phyloP scores from a whole-genome alignment of 495 filamentous ascomycete genomes.

The Penicillium roqueforti region DNA sequence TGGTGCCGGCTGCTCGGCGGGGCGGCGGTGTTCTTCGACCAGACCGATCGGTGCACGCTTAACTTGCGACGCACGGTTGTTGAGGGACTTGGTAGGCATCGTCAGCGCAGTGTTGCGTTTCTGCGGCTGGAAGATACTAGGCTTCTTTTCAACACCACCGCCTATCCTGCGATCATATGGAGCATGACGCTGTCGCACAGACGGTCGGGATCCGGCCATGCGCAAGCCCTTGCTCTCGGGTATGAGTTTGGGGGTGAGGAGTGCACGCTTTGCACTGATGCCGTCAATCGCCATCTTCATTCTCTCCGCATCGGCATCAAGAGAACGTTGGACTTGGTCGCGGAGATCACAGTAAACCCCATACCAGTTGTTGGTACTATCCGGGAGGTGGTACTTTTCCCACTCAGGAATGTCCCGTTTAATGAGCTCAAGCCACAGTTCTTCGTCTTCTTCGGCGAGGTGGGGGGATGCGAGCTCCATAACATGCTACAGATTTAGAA shows the following conservation, averaged over 20 bases:
- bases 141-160: conserved; percentile 14
- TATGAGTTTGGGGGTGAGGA: conserved; percentile 45
- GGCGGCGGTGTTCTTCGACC: conserved; percentile 39
- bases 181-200: conserved; percentile 24
- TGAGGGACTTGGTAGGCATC: conserved; percentile 39
- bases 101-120: conserved; percentile 34
- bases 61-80: conserved; percentile 35
- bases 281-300: conserved; percentile 48
- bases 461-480: conserved; percentile 67
- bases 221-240: conserved; percentile 17
- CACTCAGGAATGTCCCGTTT: conserved; percentile 62
- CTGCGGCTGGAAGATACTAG: conserved; percentile 3
- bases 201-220: conserved; percentile 26
- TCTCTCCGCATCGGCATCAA: conserved; percentile 45
- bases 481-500: conserved; percentile 34
- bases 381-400: conserved; percentile 53
- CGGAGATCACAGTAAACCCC: conserved; percentile 56
- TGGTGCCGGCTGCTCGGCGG: conserved; percentile 18
- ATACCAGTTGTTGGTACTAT: conserved; percentile 56
- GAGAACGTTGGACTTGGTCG: conserved; percentile 40
- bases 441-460: conserved; percentile 52
- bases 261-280: conserved; percentile 46
- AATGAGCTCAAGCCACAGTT: conserved; percentile 67
- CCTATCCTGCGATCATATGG: conserved; percentile 27
- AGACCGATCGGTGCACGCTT: conserved; percentile 38